Percentiles rank a stretch among this genome's conserved stretches.
phyloP scores from a whole-genome alignment of 768 basidiomycete genomes.

The Rhizopogon salebrosus region DNA sequence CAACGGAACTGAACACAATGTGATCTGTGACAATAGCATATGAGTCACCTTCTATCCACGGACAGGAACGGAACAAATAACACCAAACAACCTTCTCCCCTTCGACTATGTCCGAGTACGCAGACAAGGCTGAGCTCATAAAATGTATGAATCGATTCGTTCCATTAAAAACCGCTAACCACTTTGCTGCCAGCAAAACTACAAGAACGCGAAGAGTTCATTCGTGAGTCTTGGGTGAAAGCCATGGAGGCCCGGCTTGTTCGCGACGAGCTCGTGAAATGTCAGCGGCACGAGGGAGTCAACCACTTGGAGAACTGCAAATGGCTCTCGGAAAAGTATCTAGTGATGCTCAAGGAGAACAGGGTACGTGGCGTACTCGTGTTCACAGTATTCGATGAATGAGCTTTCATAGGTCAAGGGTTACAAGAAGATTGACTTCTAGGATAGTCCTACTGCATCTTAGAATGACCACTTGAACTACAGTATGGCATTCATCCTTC shows the following conservation, averaged over 20 bases:
- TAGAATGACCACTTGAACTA: background rate
- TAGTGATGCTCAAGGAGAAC: slow-evolving; percentile 71
- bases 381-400: background rate
- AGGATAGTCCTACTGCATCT: slow-evolving; percentile 4
- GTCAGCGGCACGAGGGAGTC: slow-evolving; percentile 85
- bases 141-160: slow-evolving; percentile 18
- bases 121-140: slow-evolving; percentile 29
- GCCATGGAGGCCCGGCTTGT: slow-evolving; percentile 92
- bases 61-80: slow-evolving; percentile 1
- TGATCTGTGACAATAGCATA: too few relatives aligned
- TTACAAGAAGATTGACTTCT: slow-evolving; percentile 72
- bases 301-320: slow-evolving; percentile 89
- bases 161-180: too few relatives aligned
- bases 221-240: slow-evolving; percentile 92
- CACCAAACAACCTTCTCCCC: background rate
- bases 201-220: slow-evolving; percentile 62
- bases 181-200: slow-evolving; percentile 54
- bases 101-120: slow-evolving; percentile 20
- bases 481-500: background rate
- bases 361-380: slow-evolving; percentile 49
- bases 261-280: slow-evolving; percentile 82
- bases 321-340: slow-evolving; percentile 79
- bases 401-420: slow-evolving; percentile 65
- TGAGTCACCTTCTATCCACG: too few relatives aligned
- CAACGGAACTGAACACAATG: too few relatives aligned